Percentiles rank a stretch among this genome's conserved stretches.
phyloP scores from a whole-genome alignment of 257 asterid genomes.

The Fraxinus quadrangulata region DNA sequence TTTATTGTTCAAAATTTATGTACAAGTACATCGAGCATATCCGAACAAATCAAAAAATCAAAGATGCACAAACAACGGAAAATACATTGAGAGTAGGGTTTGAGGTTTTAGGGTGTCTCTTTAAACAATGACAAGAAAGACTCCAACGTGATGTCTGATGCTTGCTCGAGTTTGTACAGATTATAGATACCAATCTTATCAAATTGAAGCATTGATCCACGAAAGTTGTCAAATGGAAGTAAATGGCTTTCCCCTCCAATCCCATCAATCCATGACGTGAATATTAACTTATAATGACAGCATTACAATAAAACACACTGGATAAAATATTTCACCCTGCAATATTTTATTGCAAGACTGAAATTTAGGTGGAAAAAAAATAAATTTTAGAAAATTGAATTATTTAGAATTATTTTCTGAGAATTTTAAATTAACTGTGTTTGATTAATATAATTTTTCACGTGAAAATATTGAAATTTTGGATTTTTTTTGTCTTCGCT shows the following conservation, averaged over 20 bases:
- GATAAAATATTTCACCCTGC: slow-evolving; percentile 8
- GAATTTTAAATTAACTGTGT: no score
- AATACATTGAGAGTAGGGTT: slow-evolving; percentile 15
- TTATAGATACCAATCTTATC: slow-evolving; percentile 33
- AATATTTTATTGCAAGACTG: no score
- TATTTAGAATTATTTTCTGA: no score
- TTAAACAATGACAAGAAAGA: slow-evolving; percentile 51
- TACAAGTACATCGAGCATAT: no score
- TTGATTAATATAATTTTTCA: no score
- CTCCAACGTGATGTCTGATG: slow-evolving; percentile 39
- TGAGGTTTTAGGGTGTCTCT: slow-evolving; percentile 40
- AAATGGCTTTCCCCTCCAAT: slow-evolving; percentile 26
- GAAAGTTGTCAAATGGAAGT: slow-evolving; percentile 25
- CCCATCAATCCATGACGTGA: slow-evolving; percentile 29
- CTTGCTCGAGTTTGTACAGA: slow-evolving; percentile 21
- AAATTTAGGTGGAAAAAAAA: no score
- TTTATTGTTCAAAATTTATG: no score
- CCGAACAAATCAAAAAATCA: no score
- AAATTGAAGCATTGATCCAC: slow-evolving; percentile 26
- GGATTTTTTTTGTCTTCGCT: no score
- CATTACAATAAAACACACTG: slow-evolving; percentile 27
- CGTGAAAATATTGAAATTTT: no score
- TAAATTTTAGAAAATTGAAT: no score
- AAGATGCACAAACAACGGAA: no score
- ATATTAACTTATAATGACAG: slow-evolving; percentile 25